Evolutionary conservation across 345 rosid species (phyloP).

Genomic region (Ceriops zippeliana): DNA sequence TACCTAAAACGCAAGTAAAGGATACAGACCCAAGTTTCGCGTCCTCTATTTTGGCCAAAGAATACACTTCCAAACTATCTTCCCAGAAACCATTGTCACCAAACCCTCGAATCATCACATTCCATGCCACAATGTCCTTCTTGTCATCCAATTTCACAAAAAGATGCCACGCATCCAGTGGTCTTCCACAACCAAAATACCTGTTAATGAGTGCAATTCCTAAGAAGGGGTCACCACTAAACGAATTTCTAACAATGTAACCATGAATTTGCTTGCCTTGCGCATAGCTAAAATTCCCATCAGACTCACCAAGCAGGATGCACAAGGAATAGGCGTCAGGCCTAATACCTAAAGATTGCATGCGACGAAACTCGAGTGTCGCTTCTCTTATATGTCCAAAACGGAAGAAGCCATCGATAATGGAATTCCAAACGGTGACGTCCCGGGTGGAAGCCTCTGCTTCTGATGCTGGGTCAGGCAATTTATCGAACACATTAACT

Average conservation of each 20-base stretch:
- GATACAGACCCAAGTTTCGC: slow-evolving; percentile 51
- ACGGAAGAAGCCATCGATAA: slow-evolving; percentile 51
- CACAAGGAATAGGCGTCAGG: slow-evolving; percentile 35
- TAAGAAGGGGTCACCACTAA: slow-evolving; percentile 47
- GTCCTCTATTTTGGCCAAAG: slow-evolving; percentile 44
- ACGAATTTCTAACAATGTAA: slow-evolving; percentile 42
- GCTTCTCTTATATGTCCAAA: slow-evolving; percentile 44
- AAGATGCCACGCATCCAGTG: slow-evolving; percentile 44
- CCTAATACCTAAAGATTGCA: slow-evolving; percentile 49
- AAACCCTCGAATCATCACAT: slow-evolving; percentile 72
- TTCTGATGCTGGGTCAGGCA: slow-evolving; percentile 14
- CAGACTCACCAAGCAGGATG: slow-evolving; percentile 43
- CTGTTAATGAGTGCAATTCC: slow-evolving; percentile 56
- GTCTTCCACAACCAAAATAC: slow-evolving; percentile 44
- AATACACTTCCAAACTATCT: slow-evolving; percentile 53
- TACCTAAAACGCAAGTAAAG: slow-evolving; percentile 46
- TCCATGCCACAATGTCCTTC: slow-evolving; percentile 65
- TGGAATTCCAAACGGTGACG: slow-evolving; percentile 65
- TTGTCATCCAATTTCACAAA: slow-evolving; percentile 45
- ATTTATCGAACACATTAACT: slow-evolving; percentile 48
- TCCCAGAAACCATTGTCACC: slow-evolving; percentile 48
- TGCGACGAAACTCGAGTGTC: slow-evolving; percentile 40
- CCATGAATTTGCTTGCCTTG: slow-evolving; percentile 64
- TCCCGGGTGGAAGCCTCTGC: too few species aligned
- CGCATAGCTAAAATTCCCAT: slow-evolving; percentile 25